phyloP scores from a whole-genome alignment of 805 yeast genomes.

The Scheffersomyces amazonensis region DNA sequence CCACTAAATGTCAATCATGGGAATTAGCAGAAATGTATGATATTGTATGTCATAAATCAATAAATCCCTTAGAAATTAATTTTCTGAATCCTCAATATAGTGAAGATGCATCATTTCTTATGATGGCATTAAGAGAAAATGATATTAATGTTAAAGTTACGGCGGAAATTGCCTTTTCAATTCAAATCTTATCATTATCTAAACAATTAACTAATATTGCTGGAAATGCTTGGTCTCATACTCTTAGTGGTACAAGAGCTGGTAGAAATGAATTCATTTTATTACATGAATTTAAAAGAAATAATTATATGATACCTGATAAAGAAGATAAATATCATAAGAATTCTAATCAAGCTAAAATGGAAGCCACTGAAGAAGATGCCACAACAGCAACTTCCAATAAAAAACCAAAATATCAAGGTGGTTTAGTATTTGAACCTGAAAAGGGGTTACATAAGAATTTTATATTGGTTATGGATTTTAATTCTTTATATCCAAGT shows the following conservation, averaged over 20 bases:
- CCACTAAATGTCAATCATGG: conserved; percentile 93
- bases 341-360: conserved; percentile 31
- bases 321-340: conserved; percentile 50
- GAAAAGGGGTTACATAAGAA: conserved; percentile 91
- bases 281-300: conserved; percentile 83
- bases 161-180: conserved; percentile 75
- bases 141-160: conserved; percentile 63
- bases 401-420: conserved; percentile 75
- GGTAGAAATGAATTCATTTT: conserved; percentile 93
- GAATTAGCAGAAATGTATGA: conserved; percentile 88
- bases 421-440: conserved; percentile 96
- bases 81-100: conserved; percentile 62
- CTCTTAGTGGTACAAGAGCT: conserved; percentile 91
- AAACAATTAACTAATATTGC: conserved; percentile 90
- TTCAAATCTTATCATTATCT: conserved; percentile 84
- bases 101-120: conserved; percentile 63
- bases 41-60: conserved; percentile 65
- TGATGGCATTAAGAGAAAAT: conserved; percentile 71
- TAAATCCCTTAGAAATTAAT: conserved; percentile 67
- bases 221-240: conserved; percentile 96
- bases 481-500: conserved; percentile 95
- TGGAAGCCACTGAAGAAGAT: conserved; percentile 41
- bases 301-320: conserved; percentile 85
- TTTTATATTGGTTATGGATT: conserved; percentile 92
- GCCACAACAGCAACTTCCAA: conserved; percentile 49